Evolutionary conservation across 2,329 filamentous ascomycete species (phyloP).

Genomic region (Clonostachys rosea): DNA sequence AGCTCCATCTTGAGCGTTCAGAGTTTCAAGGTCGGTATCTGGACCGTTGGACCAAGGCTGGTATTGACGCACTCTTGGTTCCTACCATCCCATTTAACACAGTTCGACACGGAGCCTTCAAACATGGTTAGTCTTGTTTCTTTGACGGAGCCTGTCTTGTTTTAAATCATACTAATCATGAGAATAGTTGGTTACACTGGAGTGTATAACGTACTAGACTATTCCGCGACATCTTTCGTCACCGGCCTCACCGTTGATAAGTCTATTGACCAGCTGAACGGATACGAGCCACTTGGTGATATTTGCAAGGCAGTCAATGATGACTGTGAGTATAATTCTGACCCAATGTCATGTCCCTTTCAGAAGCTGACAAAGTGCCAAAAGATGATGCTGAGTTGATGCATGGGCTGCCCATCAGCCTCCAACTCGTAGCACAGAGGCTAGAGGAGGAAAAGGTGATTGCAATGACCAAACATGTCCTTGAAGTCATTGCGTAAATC

Average conservation of each 20-base stretch:
- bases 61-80: slow-evolving; percentile 54
- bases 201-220: neutral
- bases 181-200: slow-evolving; percentile 1
- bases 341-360: slow-evolving; percentile 4
- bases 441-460: slow-evolving; percentile 16
- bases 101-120: neutral
- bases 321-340: slow-evolving; percentile 10
- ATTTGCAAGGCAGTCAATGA: slow-evolving; percentile 11
- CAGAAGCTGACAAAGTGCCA: neutral
- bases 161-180: neutral
- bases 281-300: slow-evolving; percentile 9
- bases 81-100: neutral
- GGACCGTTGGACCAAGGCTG: slow-evolving; percentile 13
- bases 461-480: slow-evolving; percentile 13
- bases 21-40: slow-evolving; percentile 30
- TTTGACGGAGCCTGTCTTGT: neutral
- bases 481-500: neutral
- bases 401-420: slow-evolving; percentile 13
- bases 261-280: slow-evolving; percentile 19
- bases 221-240: slow-evolving; percentile 21
- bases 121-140: slow-evolving; percentile 27
- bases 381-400: slow-evolving; percentile 12
- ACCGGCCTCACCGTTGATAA: slow-evolving; percentile 23
- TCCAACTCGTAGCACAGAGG: slow-evolving; percentile 16
- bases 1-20: slow-evolving; percentile 36